Evolutionary conservation across 345 rosid genomes (phyloP).

Genomic region (Murraya paniculata): DNA sequence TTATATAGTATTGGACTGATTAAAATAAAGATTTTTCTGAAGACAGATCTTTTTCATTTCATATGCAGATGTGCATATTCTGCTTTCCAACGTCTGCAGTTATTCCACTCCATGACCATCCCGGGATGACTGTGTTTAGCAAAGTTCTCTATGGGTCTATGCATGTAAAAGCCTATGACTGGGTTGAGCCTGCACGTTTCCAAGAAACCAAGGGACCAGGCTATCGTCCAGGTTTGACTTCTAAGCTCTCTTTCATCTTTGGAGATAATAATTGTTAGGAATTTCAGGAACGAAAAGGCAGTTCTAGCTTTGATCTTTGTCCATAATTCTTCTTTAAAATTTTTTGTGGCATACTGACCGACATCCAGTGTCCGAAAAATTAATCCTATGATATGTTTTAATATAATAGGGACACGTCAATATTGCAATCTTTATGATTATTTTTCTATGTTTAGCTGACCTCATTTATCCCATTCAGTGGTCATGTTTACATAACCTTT

Average conservation of each 20-base stretch:
- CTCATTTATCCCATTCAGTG: neutral
- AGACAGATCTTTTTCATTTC: slow-evolving; percentile 8
- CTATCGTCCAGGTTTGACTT: slow-evolving; percentile 37
- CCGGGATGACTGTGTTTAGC: slow-evolving; percentile 93
- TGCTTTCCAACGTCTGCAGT: slow-evolving; percentile 93
- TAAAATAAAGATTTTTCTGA: neutral
- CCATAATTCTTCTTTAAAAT: neutral
- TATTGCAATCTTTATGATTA: neutral
- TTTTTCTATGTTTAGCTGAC: neutral
- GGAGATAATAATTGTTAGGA: neutral
- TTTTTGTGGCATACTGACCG: neutral
- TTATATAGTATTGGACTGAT: slow-evolving; percentile 3
- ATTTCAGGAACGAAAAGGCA: neutral
- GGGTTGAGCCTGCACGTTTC: slow-evolving; percentile 81
- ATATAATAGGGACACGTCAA: neutral
- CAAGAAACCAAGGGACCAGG: slow-evolving; percentile 45
- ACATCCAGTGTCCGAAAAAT: neutral
- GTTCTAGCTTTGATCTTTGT: neutral
- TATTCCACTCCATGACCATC: slow-evolving; percentile 96
- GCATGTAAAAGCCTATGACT: slow-evolving; percentile 93
- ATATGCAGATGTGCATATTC: slow-evolving; percentile 87
- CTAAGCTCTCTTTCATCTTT: slow-evolving; percentile 11
- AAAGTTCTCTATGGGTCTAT: slow-evolving; percentile 88
- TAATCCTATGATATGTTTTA: neutral
- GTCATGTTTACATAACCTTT: neutral